Evolutionary conservation across 2,329 filamentous ascomycete species (phyloP).

Genomic region (Cladophialophora exuberans): DNA sequence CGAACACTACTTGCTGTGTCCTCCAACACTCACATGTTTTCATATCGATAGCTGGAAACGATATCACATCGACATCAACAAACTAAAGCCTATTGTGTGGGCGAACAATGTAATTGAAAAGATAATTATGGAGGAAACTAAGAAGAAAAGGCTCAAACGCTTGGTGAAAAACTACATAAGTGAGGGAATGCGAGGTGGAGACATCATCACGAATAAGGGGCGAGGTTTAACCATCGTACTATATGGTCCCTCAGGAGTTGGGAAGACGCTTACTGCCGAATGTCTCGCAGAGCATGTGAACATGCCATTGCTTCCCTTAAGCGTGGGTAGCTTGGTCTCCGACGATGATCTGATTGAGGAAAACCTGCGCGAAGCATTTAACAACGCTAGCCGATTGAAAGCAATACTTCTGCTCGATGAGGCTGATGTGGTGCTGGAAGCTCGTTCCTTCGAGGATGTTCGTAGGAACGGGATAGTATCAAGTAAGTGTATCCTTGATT

Average conservation of each 20-base stretch:
- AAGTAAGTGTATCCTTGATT: too few species aligned
- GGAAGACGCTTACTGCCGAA: conserved; percentile 43
- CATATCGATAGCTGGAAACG: conserved; percentile 9
- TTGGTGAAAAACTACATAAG: conserved; percentile 7
- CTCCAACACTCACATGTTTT: conserved; percentile 10
- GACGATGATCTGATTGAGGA: conserved; percentile 3
- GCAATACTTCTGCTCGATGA: conserved; percentile 26
- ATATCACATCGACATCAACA: conserved; percentile 9
- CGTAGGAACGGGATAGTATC: conserved; percentile 22
- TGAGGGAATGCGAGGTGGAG: conserved; percentile 38
- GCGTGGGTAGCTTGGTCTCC: conserved; percentile 39
- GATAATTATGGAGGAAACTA: conserved; percentile 14
- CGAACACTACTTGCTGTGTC: conserved; percentile 10
- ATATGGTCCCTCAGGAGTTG: conserved; percentile 36
- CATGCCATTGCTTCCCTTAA: conserved; percentile 35
- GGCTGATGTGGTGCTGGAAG: conserved; percentile 18
- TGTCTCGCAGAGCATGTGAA: conserved; percentile 33
- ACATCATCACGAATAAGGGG: conserved; percentile 57
- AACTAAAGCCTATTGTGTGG: conserved; percentile 12
- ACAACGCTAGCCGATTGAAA: conserved; percentile 15
- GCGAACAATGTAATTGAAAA: background rate
- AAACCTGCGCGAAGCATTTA: conserved; percentile 5
- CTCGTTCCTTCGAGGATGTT: conserved; percentile 9
- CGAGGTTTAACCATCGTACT: conserved; percentile 54
- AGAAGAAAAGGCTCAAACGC: conserved; percentile 14